Evolutionary conservation across 2,329 filamentous ascomycete species (phyloP), one percentile per base, ranked within the genome.

Genomic region (Botrytis elliptica): DNA sequence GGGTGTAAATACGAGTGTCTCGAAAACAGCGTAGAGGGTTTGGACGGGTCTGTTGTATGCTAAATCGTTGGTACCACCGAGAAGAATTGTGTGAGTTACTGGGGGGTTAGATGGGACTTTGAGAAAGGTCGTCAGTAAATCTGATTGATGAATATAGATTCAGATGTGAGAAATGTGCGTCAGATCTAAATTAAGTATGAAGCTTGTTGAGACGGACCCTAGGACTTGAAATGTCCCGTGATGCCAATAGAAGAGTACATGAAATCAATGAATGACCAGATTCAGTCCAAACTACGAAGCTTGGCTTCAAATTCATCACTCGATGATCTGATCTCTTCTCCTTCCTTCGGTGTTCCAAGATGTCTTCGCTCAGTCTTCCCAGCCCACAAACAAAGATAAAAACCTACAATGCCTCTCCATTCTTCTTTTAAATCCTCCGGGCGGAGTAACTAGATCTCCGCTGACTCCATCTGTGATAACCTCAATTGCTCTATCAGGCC

Each of bases 21-120:
- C 81, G 20, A 91, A 84, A 4, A 83, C 82, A 8, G 83, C 77
- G 76, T 86, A 85, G 33, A 90, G 87, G 2, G 82, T 77, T 0
- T 84, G 80, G 22, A 84, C 76, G 0, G 69, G 25, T 29, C 76
- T 75, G 5, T 79, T 78, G 74, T 83, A 84, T n/a, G 81, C 87
- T 14, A 91, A 79, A 76, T 92, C 90, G 77, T 92, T 92, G 65
- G 90, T 91, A 3, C 90, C 90, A 9, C 88, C 89, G 2, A 92
- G 85, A 9, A 91, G 81, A 59, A 92, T 85, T 14, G 87, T 85
- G 88, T 89, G 91, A 18, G 76, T 78, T 18, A 36, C 49, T 7
- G 70, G 29, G 20, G 70, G 52, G n/a, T 38, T 18, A n/a, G 40
- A 59, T 16, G 52, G 36, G 49, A 62, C 55, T 62, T n/a, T n/a